Base-by-base conservation (phyloP, 2,329 filamentous ascomycete species). In the Colletotrichum graminicola region DNA sequence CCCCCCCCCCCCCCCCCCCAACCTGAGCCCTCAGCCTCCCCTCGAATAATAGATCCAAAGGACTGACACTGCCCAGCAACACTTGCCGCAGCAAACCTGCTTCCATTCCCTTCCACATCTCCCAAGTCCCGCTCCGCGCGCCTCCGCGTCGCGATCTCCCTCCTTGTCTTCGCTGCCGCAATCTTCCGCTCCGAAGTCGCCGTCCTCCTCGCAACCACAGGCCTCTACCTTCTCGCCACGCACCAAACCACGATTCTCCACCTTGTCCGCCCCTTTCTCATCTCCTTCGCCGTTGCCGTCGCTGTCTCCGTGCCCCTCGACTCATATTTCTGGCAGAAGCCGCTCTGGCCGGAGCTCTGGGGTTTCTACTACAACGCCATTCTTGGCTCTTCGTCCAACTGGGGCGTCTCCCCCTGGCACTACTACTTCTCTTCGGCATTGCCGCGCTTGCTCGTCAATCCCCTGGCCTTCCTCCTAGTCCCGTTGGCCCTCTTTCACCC, bases 351-450 rank as follows among this genome's bases (percentile, higher is more conserved):
- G 0, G 96, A 99, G 80, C 89, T 97, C 72, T 90, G 89, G 75
- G 94, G 90, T 2, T 98, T 99, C 83, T 91, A 93, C 80, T 98
- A 93, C 86, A 99, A 99, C 80, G 94, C 94, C 66, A 82, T 98
- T 62, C 88, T 92, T 65, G 94, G 94, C 29, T 92, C 93, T 71
- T 93, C 95, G 0, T 91, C 93, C 4, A 89, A 92, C 75, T 99
- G 96, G 96, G 96, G 96, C 43, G 92, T 92, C 11, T 93, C 92
- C 11, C 93, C 94, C 0, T 95, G 92, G 89, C 86, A 94, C 78
- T 97, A 91, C 82, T 99, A 99, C 83, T 94, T 97, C 79, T 84
- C 87, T 32, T 94, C 92, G 32, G 91, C 94, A 0, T 82, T 98
- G 1, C 95, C 95, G 3, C 91, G 93, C 45, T 88, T 99, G 3